Evolutionary conservation across 306 rosid genomes (phyloP).

Genomic region (barrel medic (Medicago truncatula)): DNA sequence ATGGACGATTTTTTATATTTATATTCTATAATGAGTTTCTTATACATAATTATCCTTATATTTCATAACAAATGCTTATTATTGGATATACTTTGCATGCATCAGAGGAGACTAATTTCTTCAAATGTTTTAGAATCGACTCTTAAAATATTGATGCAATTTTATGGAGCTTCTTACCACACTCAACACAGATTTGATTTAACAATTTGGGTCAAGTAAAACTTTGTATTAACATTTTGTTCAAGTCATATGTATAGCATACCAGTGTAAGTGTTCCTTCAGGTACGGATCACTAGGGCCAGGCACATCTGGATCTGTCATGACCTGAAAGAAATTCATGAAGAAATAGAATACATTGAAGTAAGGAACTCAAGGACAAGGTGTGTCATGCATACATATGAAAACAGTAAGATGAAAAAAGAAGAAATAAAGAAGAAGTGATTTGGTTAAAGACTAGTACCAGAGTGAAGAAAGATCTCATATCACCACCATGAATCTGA

Average conservation of each 20-base stretch:
- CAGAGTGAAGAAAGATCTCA: constrained; percentile 91
- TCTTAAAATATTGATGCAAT: too few relatives aligned
- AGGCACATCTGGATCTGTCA: constrained; percentile 97
- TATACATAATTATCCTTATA: neutral
- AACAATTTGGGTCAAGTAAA: neutral
- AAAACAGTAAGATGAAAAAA: neutral
- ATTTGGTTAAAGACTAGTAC: constrained; percentile 40
- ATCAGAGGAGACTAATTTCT: neutral
- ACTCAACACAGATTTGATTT: neutral
- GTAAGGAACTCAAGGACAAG: neutral
- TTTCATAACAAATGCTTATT: neutral
- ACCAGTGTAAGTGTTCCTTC: constrained; percentile 93
- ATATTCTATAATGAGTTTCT: too few relatives aligned
- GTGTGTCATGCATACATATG: neutral
- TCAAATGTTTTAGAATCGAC: neutral
- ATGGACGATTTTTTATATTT: too few relatives aligned
- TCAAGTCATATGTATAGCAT: neutral
- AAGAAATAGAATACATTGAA: neutral
- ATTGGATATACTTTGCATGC: neutral
- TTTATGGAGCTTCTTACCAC: too few relatives aligned
- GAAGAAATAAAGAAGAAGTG: neutral
- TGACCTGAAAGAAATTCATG: constrained; percentile 52
- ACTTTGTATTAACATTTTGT: neutral
- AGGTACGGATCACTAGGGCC: constrained; percentile 98
- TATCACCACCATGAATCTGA: constrained; percentile 83